A percentile compares a stretch with the other conserved stretches of the same genome.
These are phyloP conservation scores for Rhynchospora breviuscula DNA, from an alignment of 176 grass and related monocot genomes.

Conservation along the genomic window DNA sequence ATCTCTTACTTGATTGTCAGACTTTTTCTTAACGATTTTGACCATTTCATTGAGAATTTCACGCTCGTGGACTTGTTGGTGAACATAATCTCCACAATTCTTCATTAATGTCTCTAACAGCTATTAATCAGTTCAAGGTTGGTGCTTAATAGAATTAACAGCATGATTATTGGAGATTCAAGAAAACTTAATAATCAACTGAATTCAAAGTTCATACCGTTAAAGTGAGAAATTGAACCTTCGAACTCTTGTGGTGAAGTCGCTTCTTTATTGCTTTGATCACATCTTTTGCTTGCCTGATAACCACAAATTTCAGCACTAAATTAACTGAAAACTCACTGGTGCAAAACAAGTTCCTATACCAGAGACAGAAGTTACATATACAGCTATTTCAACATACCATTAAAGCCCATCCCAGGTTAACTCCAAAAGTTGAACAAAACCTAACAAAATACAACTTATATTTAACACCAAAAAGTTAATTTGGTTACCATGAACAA, in stretches of 20 bases:
- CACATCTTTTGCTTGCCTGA: conserved; percentile 85
- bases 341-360: neutral
- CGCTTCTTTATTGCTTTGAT: conserved; percentile 85
- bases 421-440: neutral
- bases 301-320: conserved; percentile 8
- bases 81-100: conserved; percentile 71
- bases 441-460: neutral
- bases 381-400: neutral
- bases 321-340: neutral
- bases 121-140: conserved; percentile 36
- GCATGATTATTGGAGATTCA: neutral
- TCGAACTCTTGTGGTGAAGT: conserved; percentile 71
- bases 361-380: neutral
- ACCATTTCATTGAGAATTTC: conserved; percentile 78
- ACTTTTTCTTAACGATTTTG: conserved; percentile 78
- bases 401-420: neutral
- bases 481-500: neutral
- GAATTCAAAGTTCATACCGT: conserved; percentile 43
- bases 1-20: conserved; percentile 55
- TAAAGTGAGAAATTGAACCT: conserved; percentile 76
- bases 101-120: conserved; percentile 79
- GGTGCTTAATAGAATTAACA: neutral
- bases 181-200: neutral
- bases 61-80: conserved; percentile 69
- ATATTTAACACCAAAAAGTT: neutral